Percentiles rank a stretch among this genome's conserved stretches.
phyloP scores from a whole-genome alignment of 768 basidiomycete genomes.

The Sistotremastrum suecicum region DNA sequence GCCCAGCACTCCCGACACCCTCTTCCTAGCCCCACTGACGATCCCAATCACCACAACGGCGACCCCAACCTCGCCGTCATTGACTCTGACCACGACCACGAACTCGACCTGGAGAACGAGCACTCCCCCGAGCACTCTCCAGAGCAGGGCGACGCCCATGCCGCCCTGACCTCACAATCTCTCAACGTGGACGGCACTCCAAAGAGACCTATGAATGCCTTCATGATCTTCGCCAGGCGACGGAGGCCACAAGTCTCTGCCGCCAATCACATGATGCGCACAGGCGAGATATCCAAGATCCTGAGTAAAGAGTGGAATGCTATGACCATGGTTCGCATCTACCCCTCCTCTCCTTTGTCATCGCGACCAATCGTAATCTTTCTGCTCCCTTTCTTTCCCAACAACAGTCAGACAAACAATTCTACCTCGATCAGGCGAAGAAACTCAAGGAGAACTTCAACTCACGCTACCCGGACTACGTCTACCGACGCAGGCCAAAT shows the following conservation, averaged over 20 bases:
- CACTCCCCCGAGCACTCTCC: too few relatives aligned
- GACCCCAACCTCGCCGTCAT: too few relatives aligned
- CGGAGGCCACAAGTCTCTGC: conserved; percentile 73
- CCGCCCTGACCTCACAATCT: conserved; percentile 56
- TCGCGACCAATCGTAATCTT: conserved; percentile 1
- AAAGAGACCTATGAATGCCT: conserved; percentile 86
- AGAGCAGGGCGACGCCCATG: conserved; percentile 17
- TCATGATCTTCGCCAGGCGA: conserved; percentile 84
- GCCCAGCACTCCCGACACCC: too few relatives aligned
- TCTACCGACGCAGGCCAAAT: conserved; percentile 78
- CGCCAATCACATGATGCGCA: conserved; percentile 82
- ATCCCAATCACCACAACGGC: too few relatives aligned
- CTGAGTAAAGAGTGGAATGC: conserved; percentile 76
- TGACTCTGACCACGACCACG: too few relatives aligned
- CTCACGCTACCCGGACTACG: conserved; percentile 76
- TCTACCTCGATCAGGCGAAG: conserved; percentile 80
- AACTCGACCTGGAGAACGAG: too few relatives aligned
- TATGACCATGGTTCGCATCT: conserved; percentile 51
- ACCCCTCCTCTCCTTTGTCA: conserved; percentile 2
- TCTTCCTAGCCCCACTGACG: too few relatives aligned
- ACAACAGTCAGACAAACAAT: conserved; percentile 62
- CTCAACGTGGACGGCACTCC: conserved; percentile 80
- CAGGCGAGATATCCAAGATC: conserved; percentile 82
- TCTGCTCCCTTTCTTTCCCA: conserved; percentile 3
- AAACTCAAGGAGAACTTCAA: conserved; percentile 79